phyloP scores from a whole-genome alignment of 495 filamentous ascomycete species.

The Daldinia childiae region DNA sequence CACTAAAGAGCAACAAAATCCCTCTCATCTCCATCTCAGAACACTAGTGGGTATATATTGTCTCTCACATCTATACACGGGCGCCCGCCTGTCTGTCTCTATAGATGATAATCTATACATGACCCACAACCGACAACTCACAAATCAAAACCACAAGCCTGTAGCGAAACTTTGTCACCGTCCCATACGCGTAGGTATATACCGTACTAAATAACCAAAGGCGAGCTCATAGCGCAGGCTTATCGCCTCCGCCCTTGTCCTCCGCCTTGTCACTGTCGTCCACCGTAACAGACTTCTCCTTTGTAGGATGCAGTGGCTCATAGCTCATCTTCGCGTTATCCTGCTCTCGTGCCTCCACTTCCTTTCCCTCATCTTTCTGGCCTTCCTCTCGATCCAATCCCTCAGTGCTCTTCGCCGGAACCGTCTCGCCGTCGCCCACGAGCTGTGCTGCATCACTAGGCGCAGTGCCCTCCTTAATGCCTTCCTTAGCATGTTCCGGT shows the following conservation, averaged over 20 bases:
- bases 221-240: neutral
- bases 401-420: neutral
- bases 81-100: neutral
- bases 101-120: neutral
- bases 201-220: neutral
- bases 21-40: neutral
- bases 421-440: conserved; percentile 13
- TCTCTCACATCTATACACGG: neutral
- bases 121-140: neutral
- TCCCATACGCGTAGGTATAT: neutral
- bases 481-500: neutral
- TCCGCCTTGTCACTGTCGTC: conserved; percentile 6
- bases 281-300: conserved; percentile 6
- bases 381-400: neutral
- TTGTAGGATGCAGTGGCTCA: conserved; percentile 16
- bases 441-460: conserved; percentile 17
- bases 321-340: conserved; percentile 10
- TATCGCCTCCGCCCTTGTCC: conserved; percentile 15
- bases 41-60: neutral
- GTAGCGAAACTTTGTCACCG: neutral
- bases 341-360: neutral
- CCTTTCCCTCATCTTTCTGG: neutral
- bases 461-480: neutral
- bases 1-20: neutral
- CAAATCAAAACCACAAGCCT: neutral